phyloP scores from a whole-genome alignment of 495 filamentous ascomycete genomes.

The Antarctomyces pellizariae region DNA sequence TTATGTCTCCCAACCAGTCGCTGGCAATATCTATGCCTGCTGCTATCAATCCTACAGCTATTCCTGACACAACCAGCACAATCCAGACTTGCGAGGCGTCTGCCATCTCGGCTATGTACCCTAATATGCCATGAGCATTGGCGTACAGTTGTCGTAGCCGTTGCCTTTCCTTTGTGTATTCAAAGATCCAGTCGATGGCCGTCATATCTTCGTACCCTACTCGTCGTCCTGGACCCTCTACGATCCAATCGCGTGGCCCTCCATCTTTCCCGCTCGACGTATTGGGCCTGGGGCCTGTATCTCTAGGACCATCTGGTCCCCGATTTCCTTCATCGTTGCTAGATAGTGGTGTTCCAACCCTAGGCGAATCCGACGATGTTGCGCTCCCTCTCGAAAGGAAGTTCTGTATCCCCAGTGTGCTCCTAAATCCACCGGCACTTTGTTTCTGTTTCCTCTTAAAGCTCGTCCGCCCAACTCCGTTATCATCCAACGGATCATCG shows the following conservation, averaged over 20 bases:
- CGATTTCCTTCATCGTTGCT: conserved; percentile 1
- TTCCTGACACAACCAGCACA: conserved; percentile 48
- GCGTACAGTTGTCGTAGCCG: conserved; percentile 53
- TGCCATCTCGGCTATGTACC: conserved; percentile 42
- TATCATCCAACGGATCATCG: conserved; percentile 27
- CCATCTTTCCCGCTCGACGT: conserved; percentile 31
- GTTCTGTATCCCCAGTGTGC: conserved; percentile 6
- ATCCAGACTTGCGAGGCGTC: conserved; percentile 87
- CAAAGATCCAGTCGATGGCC: conserved; percentile 98
- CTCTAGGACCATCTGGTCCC: conserved; percentile 5
- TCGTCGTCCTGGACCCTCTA: conserved; percentile 71
- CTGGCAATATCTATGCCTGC: conserved; percentile 81
- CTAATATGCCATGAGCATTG: conserved; percentile 43
- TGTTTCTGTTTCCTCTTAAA: conserved; percentile 72
- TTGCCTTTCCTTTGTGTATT: conserved; percentile 91
- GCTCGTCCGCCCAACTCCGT: conserved; percentile 33
- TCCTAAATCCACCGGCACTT: conserved; percentile 6
- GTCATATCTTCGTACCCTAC: conserved; percentile 93
- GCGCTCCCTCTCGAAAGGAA: conserved; percentile 4
- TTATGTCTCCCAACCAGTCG: conserved; percentile 84
- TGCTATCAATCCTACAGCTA: conserved; percentile 64
- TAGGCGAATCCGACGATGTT: too few relatives aligned
- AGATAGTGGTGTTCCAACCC: conserved; percentile 4
- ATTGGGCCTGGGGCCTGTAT: conserved; percentile 1
- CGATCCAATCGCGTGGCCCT: conserved; percentile 58